These are phyloP conservation scores for Manihot esculenta DNA, from an alignment of 441 rosid species.

Conservation along the genomic window DNA sequence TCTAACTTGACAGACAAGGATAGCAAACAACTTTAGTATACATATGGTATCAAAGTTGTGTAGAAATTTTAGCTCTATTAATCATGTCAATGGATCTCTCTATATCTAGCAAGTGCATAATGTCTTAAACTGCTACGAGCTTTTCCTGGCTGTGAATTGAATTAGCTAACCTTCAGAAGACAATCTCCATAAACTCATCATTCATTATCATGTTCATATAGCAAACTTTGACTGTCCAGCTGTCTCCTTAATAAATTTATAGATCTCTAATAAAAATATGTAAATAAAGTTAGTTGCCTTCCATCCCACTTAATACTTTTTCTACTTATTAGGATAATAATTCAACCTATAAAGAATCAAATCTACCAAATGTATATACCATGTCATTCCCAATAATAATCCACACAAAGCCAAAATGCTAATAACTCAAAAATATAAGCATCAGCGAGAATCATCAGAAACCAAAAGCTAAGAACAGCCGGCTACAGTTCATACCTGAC, in stretches of 20 bases:
- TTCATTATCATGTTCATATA: neutral
- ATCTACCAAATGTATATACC: neutral
- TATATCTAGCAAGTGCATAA: neutral
- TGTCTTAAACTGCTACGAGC: neutral
- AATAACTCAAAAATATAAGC: neutral
- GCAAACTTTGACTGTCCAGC: neutral
- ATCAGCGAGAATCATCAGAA: constrained; percentile 7
- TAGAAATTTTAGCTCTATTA: neutral
- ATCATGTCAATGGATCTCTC: neutral
- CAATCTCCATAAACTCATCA: neutral
- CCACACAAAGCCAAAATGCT: neutral
- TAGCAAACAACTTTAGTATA: neutral
- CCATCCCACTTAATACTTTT: neutral
- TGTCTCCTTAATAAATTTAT: neutral
- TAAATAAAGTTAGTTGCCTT: neutral
- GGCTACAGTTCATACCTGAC: constrained; percentile 48
- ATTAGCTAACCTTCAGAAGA: neutral
- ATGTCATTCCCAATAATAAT: neutral
- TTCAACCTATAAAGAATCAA: neutral
- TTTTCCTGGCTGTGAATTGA: neutral
- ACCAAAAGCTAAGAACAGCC: neutral
- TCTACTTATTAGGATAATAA: neutral
- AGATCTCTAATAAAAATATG: neutral
- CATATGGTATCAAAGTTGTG: neutral
- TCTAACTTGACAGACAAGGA: neutral